Evolutionary conservation across 805 yeast genomes (phyloP).

Genomic region (Ogataea paradorogensis): DNA sequence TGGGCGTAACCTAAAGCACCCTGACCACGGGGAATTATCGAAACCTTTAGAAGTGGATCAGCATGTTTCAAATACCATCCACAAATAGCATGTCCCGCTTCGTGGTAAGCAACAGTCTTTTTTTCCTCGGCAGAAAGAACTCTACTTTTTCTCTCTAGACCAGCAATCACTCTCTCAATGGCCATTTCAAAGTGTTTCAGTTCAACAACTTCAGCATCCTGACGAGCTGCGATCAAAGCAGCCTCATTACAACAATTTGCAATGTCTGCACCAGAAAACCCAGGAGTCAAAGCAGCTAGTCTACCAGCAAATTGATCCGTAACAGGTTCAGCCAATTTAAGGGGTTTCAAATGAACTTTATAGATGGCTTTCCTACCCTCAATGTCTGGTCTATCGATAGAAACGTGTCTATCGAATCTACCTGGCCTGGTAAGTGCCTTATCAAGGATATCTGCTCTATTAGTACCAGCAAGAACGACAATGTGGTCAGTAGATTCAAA

Average conservation of each 20-base stretch:
- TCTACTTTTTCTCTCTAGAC: slow-evolving; percentile 86
- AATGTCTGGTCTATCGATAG: slow-evolving; percentile 89
- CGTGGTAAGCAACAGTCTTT: slow-evolving; percentile 91
- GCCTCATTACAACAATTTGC: slow-evolving; percentile 98
- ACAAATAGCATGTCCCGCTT: slow-evolving; percentile 98
- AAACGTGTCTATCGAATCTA: slow-evolving; percentile 91
- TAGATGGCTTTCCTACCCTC: slow-evolving; percentile 94
- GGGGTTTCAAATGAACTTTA: slow-evolving; percentile 74
- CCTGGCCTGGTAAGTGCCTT: slow-evolving; percentile 95
- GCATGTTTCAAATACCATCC: slow-evolving; percentile 94
- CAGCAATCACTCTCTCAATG: slow-evolving; percentile 95
- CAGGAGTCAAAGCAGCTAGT: slow-evolving; percentile 94
- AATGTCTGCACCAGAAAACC: slow-evolving; percentile 97
- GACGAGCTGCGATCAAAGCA: slow-evolving; percentile 93
- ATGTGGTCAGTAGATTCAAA: slow-evolving; percentile 88
- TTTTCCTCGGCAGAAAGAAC: slow-evolving; percentile 84
- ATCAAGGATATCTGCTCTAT: slow-evolving; percentile 91
- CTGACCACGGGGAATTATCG: slow-evolving; percentile 95
- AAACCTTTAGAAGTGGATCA: slow-evolving; percentile 91
- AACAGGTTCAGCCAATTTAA: slow-evolving; percentile 52
- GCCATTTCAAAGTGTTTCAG: slow-evolving; percentile 89
- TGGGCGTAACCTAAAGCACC: slow-evolving; percentile 98
- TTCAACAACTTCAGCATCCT: slow-evolving; percentile 64
- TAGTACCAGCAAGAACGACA: slow-evolving; percentile 96
- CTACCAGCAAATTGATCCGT: slow-evolving; percentile 71